Base-by-base conservation (phyloP, 2,329 filamentous ascomycete genomes). In the Aspergillus ochraceoroseus region DNA sequence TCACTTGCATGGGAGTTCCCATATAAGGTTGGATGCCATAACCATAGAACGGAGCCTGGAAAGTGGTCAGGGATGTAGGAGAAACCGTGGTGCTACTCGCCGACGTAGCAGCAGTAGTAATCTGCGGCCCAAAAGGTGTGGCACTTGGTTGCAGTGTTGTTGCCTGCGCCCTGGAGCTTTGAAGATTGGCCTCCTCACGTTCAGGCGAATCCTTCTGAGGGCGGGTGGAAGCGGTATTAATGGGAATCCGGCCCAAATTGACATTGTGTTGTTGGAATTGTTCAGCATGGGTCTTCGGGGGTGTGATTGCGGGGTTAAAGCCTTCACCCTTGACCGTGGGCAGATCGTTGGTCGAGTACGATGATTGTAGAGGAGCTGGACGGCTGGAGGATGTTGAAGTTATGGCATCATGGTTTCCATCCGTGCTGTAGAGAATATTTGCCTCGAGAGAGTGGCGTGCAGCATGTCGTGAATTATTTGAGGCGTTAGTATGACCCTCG, bases 331-430 rank as follows among this genome's bases (percentile, higher is more conserved):
- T 94, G 57, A 88, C 72, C 5, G 88, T 94, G 3, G 88, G 85
- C 13, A 95, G 75, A 57, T 96, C 89, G 63, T 85, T 92, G 38
- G 87, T 81, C 7, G 92, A 95, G 69, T 86, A 95, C 0, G 90
- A 95, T 30, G 85, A 82, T 65, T 89, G 85, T 43, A 95, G 43
- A 7, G 65, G 61, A 3, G 53, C 55, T 12, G 68, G 68, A 14
- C 68, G 65, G 51, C 50, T 76, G 17, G 57, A 51, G n/a, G 53
- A 33, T 29, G 52, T 49, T 11, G 60, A 41, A 15, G 54, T 49
- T 11, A 51, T 41, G 3, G 45, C 46, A 15, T 63, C 61, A 19
- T 56, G 49, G 9, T 41, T 46, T 6, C 48, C 49, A 11, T 63
- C 60, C 36, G 60, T 57, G 19, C 58, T 56, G 33, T 57, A 61